phyloP scores from a whole-genome alignment of 2,329 filamentous ascomycete genomes.

The Penicillium griseofulvum region DNA sequence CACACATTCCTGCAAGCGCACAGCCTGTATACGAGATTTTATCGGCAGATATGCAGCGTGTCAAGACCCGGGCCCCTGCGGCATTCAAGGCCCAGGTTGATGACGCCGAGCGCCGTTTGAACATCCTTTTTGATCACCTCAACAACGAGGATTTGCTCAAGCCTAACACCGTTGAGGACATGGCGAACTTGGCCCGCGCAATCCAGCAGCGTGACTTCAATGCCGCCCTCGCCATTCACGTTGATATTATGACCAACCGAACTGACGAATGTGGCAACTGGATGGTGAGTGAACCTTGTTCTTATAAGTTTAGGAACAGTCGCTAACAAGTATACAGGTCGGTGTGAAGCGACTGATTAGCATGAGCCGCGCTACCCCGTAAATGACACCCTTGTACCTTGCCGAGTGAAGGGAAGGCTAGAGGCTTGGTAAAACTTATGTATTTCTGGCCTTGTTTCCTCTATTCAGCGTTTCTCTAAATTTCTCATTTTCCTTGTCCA shows the following conservation, averaged over 20 bases:
- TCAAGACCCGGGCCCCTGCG: conserved; percentile 80
- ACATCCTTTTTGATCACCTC: conserved; percentile 91
- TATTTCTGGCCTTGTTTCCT: conserved; percentile 12
- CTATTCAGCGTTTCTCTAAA: conserved; percentile 8
- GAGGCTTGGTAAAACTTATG: conserved; percentile 5
- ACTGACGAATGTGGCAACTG: conserved; percentile 79
- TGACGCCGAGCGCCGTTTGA: conserved; percentile 89
- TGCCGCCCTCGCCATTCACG: conserved; percentile 64
- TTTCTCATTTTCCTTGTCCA: conserved; percentile 17
- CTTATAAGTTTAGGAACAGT: background rate
- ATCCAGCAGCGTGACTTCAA: conserved; percentile 69
- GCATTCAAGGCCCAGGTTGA: conserved; percentile 85
- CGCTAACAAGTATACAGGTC: conserved; percentile 14
- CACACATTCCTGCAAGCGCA: conserved; percentile 77
- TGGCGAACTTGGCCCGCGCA: conserved; percentile 56
- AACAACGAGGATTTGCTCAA: conserved; percentile 92
- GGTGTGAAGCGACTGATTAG: conserved; percentile 24
- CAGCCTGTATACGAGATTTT: conserved; percentile 79
- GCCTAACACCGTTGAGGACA: conserved; percentile 60
- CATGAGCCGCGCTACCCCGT: conserved; percentile 25
- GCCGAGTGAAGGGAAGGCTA: conserved; percentile 1
- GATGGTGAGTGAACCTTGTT: conserved; percentile 63
- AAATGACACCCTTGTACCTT: conserved; percentile 6
- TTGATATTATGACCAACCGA: conserved; percentile 73
- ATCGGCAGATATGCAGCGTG: conserved; percentile 78